phyloP scores from a whole-genome alignment of 257 asterid genomes.

The Buddleja alternifolia region DNA sequence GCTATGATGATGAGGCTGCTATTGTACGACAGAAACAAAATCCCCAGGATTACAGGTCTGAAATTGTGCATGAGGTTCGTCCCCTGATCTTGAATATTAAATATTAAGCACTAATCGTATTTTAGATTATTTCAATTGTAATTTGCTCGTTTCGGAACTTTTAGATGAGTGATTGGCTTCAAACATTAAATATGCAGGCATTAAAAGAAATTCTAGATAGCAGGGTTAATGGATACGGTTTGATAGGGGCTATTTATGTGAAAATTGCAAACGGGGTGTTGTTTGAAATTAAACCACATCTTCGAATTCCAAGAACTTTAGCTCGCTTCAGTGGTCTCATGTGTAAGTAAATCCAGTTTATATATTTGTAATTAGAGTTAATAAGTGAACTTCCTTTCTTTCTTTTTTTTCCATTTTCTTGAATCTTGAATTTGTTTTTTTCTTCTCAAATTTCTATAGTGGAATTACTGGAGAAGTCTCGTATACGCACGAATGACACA shows the following conservation, averaged over 20 bases:
- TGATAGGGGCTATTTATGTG: conserved; percentile 9
- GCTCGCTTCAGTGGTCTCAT: conserved; percentile 2
- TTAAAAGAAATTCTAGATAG: background rate
- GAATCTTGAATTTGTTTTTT: background rate
- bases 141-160: background rate
- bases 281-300: background rate
- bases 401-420: background rate
- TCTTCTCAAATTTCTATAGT: background rate
- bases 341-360: background rate
- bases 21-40: background rate
- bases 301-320: background rate
- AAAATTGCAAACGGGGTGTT: background rate
- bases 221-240: background rate
- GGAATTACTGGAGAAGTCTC: background rate
- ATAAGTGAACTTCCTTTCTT: background rate
- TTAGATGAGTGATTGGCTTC: background rate
- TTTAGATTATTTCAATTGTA: too few species aligned
- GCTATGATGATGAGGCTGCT: background rate
- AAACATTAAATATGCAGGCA: background rate
- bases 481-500: background rate
- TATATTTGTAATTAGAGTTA: background rate
- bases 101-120: background rate
- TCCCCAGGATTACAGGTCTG: background rate
- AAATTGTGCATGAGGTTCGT: background rate
- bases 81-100: background rate